Evolutionary conservation across 2,329 filamentous ascomycete genomes (phyloP), one percentile per base, ranked within the genome.

Genomic region (Ceratocystis huliohia): DNA sequence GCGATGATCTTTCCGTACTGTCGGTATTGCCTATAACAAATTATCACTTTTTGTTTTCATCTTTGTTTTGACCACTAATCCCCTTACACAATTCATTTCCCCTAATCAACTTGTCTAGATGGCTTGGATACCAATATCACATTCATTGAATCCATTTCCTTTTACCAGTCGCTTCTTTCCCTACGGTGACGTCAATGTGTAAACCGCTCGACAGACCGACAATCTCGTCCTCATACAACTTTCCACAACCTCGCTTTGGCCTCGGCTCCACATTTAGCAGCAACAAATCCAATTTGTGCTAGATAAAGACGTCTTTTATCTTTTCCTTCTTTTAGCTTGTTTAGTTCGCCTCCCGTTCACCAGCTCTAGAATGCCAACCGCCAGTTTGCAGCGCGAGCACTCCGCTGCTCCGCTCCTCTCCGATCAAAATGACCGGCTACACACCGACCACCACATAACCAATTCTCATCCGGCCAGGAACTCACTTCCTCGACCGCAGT

Each of bases 351-450:
- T 15, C 15, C 33, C n/a, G 17, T 20, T 10, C 28, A 37, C 28
- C 13, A n/a, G n/a, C 33, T 59, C 3, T 37, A 59, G 5, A 59
- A 64, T 64, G 63, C n/a, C 63, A 8, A 25, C 46, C n/a, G 63
- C 46, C 46, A 53, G 46, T 2, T 44, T 53, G 6, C 48, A 50
- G 20, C 48, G 64, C 46, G 67, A 66, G 44, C 67, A 66, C 33
- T 53, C 63, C 2, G 67, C 67, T 22, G 67, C 64, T 5, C 67
- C 67, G 53, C 61, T 68, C 8, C 61, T 68, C 17, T 48, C 57
- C 22, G 56, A 61, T 30, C 30, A 65, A 20, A 63, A 41, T 22
- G 41, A 13, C 17, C 56, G 13, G 17, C 28, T 37, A 41, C 57
- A 20, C 17, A 33, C 64, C 5, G 37, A 33, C 8, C 45, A n/a